A percentile compares a stretch with the other conserved stretches of the same genome.
phyloP scores from a whole-genome alignment of 352 stramenopile genomes.

The Phytophthora citricola region DNA sequence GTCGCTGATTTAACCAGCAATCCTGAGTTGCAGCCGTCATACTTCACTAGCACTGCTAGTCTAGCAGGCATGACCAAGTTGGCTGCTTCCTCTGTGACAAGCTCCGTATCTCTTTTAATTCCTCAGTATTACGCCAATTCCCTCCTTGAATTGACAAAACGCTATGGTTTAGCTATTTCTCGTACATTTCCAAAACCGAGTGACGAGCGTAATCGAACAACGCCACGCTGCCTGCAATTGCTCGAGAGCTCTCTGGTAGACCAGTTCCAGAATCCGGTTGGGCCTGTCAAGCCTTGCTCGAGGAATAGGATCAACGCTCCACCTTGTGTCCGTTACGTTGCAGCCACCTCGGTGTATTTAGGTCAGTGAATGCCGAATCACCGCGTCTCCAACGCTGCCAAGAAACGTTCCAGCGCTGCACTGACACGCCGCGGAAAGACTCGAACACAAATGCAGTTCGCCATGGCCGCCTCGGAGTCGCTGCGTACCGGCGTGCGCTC shows the following conservation, averaged over 20 bases:
- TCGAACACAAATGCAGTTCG: slow-evolving; percentile 14
- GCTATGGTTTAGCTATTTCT: neutral
- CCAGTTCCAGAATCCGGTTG: slow-evolving; percentile 18
- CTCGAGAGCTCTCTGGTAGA: neutral
- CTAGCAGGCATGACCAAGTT: neutral
- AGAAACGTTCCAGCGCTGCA: slow-evolving; percentile 21
- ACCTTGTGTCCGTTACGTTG: neutral
- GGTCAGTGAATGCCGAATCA: slow-evolving; percentile 16
- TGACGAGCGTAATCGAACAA: slow-evolving; percentile 13
- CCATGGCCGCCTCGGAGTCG: slow-evolving; percentile 22
- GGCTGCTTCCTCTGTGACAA: neutral
- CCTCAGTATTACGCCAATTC: neutral
- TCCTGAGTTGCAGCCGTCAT: too few relatives aligned
- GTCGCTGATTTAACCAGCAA: too few relatives aligned
- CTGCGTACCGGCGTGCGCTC: slow-evolving; percentile 16
- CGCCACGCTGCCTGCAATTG: slow-evolving; percentile 7
- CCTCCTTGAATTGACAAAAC: neutral
- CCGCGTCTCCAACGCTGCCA: slow-evolving; percentile 1
- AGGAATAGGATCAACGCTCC: too few relatives aligned
- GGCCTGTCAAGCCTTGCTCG: neutral
- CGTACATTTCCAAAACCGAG: neutral
- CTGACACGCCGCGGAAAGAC: slow-evolving; percentile 5
- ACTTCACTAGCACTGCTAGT: too few relatives aligned
- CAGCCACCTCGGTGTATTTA: slow-evolving; percentile 12
- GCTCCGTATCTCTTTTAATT: slow-evolving; percentile 2